Evolutionary conservation across 2,329 filamentous ascomycete genomes (phyloP), one percentile per base, ranked within the genome.

Genomic region (Fusarium sp.): DNA sequence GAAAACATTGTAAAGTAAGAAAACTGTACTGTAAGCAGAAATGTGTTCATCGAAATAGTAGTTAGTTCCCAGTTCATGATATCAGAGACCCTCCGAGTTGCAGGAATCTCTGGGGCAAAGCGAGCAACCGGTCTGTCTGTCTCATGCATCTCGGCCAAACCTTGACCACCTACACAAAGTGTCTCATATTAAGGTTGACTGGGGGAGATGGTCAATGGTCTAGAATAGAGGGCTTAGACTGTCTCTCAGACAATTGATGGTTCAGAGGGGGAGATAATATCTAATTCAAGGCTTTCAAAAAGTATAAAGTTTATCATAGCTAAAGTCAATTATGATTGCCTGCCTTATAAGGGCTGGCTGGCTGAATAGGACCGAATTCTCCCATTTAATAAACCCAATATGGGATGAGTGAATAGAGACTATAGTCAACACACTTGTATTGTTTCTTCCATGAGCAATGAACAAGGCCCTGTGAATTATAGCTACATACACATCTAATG

Each of bases 11-110:
- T 26, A 41, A 41, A 26, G 23, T 16, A 38, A 20, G 12, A 31
- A 31, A 11, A 31, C 29, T 11, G 12, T 12, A 41, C 43, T 26
- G n/a, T 18, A 39, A 16, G 31, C 31, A 56, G 26, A 50, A 50
- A 58, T 69, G 65, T 66, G 62, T 52, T 69, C 37, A 47, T 43
- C 11, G 53, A 43, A 38, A 41, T 56, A 33, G 31, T 35, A 6
- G n/a, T 35, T 12, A n/a, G n/a, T n/a, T n/a, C n/a, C 35, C 42
- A 52, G 41, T 50, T 42, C 33, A 47, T 49, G 29, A 44, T 52
- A 42, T n/a, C 46, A 44, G 38, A 42, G 44, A 60, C 48, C 38
- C 44, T 41, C 33, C 38, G 35, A 42, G 33, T 56, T 49, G 24
- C 49, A 48, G 35, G n/a, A 33, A 33, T 61, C 37, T 43, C 65